Conservation (phyloP, 2,329 filamentous ascomycete genomes). For the Xylaria digitata region DNA sequence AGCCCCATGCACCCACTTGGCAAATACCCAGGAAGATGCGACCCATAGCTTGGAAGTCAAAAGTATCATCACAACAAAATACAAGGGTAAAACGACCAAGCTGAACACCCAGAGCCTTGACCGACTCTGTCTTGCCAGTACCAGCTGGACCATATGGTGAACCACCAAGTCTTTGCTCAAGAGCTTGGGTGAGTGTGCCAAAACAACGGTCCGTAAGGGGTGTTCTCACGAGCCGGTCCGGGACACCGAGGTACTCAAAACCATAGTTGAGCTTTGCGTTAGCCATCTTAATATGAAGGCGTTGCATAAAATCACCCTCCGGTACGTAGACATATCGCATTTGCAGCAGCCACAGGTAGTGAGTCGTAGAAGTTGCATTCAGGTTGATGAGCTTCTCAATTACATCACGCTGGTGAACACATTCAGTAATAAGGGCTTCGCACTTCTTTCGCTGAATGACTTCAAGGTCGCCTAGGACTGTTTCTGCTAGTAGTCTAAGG, state of each 20-base stretch:
- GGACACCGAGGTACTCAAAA: conserved; percentile 97
- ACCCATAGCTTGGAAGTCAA: conserved; percentile 99
- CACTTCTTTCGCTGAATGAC: conserved; percentile 93
- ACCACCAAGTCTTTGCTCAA: conserved; percentile 93
- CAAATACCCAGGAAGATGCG: conserved; percentile 99
- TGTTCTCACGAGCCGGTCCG: conserved; percentile 94
- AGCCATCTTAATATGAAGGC: conserved; percentile 93
- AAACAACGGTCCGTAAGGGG: conserved; percentile 98
- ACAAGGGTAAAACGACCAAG: conserved; percentile 97
- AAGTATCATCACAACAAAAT: conserved; percentile 99
- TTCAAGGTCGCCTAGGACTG: conserved; percentile 89
- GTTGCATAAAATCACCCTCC: conserved; percentile 83
- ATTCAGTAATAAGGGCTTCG: conserved; percentile 98
- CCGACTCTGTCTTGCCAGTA: conserved; percentile 98
- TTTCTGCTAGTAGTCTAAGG: conserved; percentile 85
- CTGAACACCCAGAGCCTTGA: conserved; percentile 96
- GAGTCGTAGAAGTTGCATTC: conserved; percentile 78
- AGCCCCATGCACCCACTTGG: conserved; percentile 98
- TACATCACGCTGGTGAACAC: conserved; percentile 94
- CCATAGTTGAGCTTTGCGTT: conserved; percentile 96
- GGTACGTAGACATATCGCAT: conserved; percentile 95
- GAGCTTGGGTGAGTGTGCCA: conserved; percentile 93
- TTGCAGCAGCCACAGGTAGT: conserved; percentile 93
- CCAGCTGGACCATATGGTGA: conserved; percentile 97
- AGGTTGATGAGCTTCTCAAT: conserved; percentile 86